Conservation (phyloP, 257 asterid genomes). For the Nicotiana attenuata region DNA sequence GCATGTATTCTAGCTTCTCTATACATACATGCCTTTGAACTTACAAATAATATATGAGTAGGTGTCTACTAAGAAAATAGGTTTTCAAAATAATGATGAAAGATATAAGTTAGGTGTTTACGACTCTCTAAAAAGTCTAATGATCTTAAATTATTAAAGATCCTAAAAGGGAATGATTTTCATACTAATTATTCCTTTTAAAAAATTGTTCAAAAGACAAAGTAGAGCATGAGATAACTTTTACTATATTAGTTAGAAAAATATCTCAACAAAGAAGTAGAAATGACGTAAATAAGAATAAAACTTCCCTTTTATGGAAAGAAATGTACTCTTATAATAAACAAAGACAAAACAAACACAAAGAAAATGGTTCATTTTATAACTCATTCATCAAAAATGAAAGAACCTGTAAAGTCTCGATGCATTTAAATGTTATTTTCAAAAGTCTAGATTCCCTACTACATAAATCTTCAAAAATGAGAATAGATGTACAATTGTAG, state of each 20-base stretch:
- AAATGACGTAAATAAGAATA: not conserved
- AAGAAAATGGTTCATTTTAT: not conserved
- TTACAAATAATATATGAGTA: not conserved
- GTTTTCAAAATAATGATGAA: not conserved
- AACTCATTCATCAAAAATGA: no score
- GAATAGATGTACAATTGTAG: not conserved
- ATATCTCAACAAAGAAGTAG: not conserved
- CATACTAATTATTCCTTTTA: not conserved
- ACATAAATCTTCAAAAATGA: not conserved
- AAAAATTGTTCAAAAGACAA: not conserved
- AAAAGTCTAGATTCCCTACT: not conserved
- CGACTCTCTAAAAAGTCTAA: not conserved
- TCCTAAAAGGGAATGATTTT: not conserved
- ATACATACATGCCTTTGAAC: not conserved
- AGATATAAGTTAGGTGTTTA: not conserved
- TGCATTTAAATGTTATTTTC: not conserved
- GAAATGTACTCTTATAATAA: not conserved
- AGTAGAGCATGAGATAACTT: not conserved
- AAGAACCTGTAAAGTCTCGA: no score
- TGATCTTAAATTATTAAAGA: not conserved
- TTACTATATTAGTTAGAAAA: not conserved
- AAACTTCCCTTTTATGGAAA: not conserved
- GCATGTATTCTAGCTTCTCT: not conserved
- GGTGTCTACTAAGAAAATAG: not conserved
- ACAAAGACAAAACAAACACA: not conserved